A percentile compares a stretch with the other conserved stretches of the same genome.
phyloP scores from a whole-genome alignment of 2,329 filamentous ascomycete species.

The Ceratocystis huliohia region DNA sequence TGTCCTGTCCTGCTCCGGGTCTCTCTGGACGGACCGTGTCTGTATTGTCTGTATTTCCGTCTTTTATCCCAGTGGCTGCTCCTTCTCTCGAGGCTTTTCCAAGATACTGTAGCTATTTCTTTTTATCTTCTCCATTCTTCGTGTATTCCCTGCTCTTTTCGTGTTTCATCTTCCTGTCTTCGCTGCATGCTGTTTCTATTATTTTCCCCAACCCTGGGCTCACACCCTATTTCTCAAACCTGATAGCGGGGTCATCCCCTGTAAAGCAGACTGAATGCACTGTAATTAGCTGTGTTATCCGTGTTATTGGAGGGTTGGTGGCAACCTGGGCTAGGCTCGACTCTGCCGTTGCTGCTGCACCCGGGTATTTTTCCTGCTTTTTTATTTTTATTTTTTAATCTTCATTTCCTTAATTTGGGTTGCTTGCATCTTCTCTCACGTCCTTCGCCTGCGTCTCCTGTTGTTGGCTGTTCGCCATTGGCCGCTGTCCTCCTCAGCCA shows the following conservation, averaged over 20 bases:
- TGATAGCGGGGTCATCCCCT: neutral
- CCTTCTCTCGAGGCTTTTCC: too few relatives aligned
- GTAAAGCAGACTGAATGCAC: neutral
- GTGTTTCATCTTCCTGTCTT: conserved; percentile 12
- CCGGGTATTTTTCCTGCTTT: too few relatives aligned
- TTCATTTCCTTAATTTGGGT: too few relatives aligned
- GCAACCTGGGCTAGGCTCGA: neutral
- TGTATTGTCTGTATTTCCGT: too few relatives aligned
- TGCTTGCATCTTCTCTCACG: too few relatives aligned
- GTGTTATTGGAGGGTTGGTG: neutral
- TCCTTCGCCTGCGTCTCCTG: too few relatives aligned
- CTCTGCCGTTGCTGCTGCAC: too few relatives aligned
- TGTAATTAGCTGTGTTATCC: neutral
- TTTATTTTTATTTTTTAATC: too few relatives aligned
- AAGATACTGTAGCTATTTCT: neutral
- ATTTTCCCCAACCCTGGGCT: neutral
- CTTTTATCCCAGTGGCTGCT: too few relatives aligned
- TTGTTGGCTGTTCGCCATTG: neutral
- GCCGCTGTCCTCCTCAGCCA: neutral
- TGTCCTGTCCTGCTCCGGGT: too few relatives aligned
- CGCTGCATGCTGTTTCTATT: neutral
- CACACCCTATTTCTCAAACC: neutral
- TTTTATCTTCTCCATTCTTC: neutral
- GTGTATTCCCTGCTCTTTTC: neutral
- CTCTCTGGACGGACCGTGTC: too few relatives aligned